These are phyloP conservation scores for Kazachstania sp. DNA, from an alignment of 1,139 yeast genomes.

Conservation along the genomic window DNA sequence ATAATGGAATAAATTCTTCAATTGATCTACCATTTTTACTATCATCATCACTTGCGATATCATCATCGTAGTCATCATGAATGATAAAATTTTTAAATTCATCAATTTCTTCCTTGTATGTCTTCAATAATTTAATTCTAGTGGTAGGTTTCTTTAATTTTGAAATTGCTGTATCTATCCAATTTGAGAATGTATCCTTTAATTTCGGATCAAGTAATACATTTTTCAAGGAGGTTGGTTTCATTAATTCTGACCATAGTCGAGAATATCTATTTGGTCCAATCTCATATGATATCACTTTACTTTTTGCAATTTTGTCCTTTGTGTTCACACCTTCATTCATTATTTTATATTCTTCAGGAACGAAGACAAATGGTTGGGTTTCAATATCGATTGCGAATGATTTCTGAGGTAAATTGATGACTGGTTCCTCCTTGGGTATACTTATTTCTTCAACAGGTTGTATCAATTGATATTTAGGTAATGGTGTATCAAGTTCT, in stretches of 20 bases:
- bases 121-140: conserved; percentile 28
- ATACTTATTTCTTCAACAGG: conserved; percentile 4
- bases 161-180: conserved; percentile 46
- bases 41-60: conserved; percentile 25
- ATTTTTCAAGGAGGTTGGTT: conserved; percentile 35
- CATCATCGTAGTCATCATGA: conserved; percentile 26
- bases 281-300: conserved; percentile 1
- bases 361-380: not conserved
- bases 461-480: conserved; percentile 12
- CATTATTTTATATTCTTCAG: conserved; percentile 12
- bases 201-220: conserved; percentile 32
- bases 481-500: conserved; percentile 16
- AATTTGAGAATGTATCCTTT: conserved; percentile 32
- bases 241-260: conserved; percentile 41
- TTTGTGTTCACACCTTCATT: conserved; percentile 1
- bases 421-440: not conserved
- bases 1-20: conserved; percentile 45
- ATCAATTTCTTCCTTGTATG: conserved; percentile 21
- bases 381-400: not conserved
- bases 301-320: not conserved
- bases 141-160: conserved; percentile 35
- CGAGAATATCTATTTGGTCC: conserved; percentile 1
- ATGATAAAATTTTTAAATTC: conserved; percentile 42
- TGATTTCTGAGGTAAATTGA: conserved; percentile 7
- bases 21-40: conserved; percentile 21